A percentile compares a stretch with the other conserved stretches of the same genome.
Evolutionary conservation across 169 alveolate species (phyloP).

Genomic region (Neospora caninum): DNA sequence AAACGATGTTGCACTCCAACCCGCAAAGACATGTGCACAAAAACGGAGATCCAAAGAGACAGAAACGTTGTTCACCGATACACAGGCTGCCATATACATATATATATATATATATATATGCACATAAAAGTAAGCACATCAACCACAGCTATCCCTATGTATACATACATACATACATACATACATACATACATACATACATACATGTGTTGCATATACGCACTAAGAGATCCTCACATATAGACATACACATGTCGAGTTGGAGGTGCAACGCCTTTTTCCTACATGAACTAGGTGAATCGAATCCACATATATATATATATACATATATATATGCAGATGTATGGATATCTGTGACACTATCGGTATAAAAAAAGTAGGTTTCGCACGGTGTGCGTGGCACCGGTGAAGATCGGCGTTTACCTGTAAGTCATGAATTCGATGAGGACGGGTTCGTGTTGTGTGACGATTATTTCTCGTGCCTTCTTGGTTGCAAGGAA

Average conservation of each 20-base stretch:
- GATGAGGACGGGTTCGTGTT: conserved; percentile 86
- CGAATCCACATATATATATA: too few relatives aligned
- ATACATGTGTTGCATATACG: background rate
- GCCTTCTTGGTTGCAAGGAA: conserved; percentile 89
- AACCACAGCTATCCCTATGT: background rate
- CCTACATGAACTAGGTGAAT: too few relatives aligned
- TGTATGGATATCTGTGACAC: too few relatives aligned
- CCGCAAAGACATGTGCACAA: background rate
- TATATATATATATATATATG: conserved; percentile 11
- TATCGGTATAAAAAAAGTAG: too few relatives aligned
- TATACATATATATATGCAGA: too few relatives aligned
- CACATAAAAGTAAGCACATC: background rate
- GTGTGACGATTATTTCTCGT: conserved; percentile 86
- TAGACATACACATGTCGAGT: too few relatives aligned
- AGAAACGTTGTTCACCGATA: too few relatives aligned
- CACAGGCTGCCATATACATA: background rate
- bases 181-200: background rate
- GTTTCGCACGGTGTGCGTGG: too few relatives aligned
- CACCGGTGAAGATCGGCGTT: too few relatives aligned
- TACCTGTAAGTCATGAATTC: conserved; percentile 93
- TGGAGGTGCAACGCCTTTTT: too few relatives aligned
- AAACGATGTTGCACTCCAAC: background rate
- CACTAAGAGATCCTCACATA: background rate
- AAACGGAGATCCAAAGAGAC: background rate
- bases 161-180: background rate